phyloP scores from a whole-genome alignment of 2,329 filamentous ascomycete species.

The Zarea fungicola region DNA sequence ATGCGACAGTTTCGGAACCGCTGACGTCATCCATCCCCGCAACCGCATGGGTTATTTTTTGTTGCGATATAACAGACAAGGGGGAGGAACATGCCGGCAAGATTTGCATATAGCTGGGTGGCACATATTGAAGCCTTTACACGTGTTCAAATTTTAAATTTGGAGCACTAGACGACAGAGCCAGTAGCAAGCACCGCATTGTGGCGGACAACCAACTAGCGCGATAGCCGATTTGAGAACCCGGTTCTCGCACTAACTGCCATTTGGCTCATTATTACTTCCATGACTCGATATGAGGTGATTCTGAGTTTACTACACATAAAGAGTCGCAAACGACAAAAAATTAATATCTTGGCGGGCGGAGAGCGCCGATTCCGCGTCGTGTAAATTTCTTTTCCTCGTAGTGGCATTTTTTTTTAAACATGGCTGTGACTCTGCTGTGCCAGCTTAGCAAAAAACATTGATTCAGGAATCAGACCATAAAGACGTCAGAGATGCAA shows the following conservation, averaged over 20 bases:
- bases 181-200: not conserved
- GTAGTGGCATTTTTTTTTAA: too few relatives aligned
- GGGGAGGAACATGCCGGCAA: not conserved
- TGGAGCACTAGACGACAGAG: not conserved
- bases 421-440: too few relatives aligned
- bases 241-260: slow-evolving; percentile 8
- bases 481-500: too few relatives aligned
- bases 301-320: slow-evolving; percentile 4
- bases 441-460: too few relatives aligned
- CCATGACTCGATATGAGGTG: slow-evolving; percentile 2
- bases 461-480: too few relatives aligned
- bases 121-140: not conserved
- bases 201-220: not conserved
- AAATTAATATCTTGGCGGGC: not conserved
- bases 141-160: not conserved
- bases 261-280: too few relatives aligned
- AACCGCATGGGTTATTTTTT: not conserved
- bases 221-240: slow-evolving; percentile 4
- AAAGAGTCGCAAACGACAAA: not conserved
- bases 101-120: not conserved
- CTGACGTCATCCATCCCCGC: not conserved
- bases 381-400: not conserved
- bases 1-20: not conserved
- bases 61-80: not conserved
- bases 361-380: not conserved